Evolutionary conservation across 2,329 filamentous ascomycete species (phyloP), one percentile per base, ranked within the genome.

Genomic region (Fusarium sacchari): DNA sequence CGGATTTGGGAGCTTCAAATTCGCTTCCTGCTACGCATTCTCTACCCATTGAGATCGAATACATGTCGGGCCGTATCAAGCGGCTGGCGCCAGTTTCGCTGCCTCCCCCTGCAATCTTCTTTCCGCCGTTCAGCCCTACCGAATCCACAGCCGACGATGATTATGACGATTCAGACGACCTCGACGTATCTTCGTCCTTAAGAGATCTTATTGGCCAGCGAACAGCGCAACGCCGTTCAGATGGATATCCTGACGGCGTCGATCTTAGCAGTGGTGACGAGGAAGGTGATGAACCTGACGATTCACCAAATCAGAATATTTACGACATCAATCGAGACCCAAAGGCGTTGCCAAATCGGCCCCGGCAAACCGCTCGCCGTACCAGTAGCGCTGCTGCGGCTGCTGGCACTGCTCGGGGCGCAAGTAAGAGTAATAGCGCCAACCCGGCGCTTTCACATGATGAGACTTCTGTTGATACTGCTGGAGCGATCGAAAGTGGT

Each of bases 61-160:
- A 89, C 57, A 60, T 86, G 1, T 81, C 82, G 1, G 82, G 81
- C 6, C 81, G 80, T 12, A 80, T 87, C 56, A 84, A 82, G 63
- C 82, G 81, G 18, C 78, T 89, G 13, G 79, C 83, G 1, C 87
- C 88, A 0, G 82, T 85, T 1, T 79, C 86, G 2, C 82, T 90
- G 0, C 88, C 88, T 0, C 87, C 87, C 0, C 86, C 88, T 0
- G 83, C 84, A 6, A 86, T 86, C 66, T 89, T 87, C 76, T 86
- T 86, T 72, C 85, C 84, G 0, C 84, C 84, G 0, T 84, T 86
- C 47, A 87, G 85, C 67, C 77, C 82, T 15, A 84, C 80, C 12
- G 84, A 80, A 11, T 83, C 80, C 6, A 80, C 81, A 9, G 77
- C 74, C 3, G 79, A 80, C 7, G 82, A 82, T 0, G 77, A 82